Evolutionary conservation across 768 basidiomycete species (phyloP), one percentile per base, ranked within the genome.

Genomic region (Asterophora parasitica): DNA sequence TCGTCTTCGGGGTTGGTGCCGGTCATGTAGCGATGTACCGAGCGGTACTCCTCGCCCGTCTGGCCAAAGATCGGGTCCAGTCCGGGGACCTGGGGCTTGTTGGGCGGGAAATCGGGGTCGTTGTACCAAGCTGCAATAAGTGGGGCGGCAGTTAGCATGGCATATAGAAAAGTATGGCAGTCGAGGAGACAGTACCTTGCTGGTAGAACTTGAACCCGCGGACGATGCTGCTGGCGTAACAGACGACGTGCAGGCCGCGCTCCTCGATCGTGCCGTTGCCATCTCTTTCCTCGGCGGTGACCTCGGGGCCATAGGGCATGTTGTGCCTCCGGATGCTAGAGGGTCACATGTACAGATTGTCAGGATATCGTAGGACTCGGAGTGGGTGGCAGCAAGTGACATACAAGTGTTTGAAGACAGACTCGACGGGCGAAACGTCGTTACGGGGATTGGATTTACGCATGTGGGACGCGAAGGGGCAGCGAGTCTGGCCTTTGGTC

Each of bases 371-470:
- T 42, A 20, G 7, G 20, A 13, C n/a, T n/a, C n/a, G 32, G 9
- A 6, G 36, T 12, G 5, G 17, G 12, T 9, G 28, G 9, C 23
- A 23, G 23, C 23, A 30, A 30, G n/a, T 17, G 12, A 50, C 48
- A 17, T 46, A 50, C 49, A 41, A 43, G 15, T 52, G 53, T 9
- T 46, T 48, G 31, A 49, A 53, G 12, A 44, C 50, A n/a, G 43
- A 48, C 23, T 52, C 52, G 6, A 48, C 44, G 16, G 51, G 51
- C 13, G 39, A 15, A 15, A 51, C 49, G 19, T 55, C 51, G 23
- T 52, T 51, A 7, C 54, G 54, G 31, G 57, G 52, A 33, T 49
- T 53, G 3, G 52, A 58, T 42, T 58, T 58, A 20, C 57, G 43
- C 34, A 50, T 56, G 20, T 58, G 57, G 16, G 57, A 23, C 12